Evolutionary conservation across 2,329 filamentous ascomycete species (phyloP).

Genomic region (Gnomoniopsis sp.): DNA sequence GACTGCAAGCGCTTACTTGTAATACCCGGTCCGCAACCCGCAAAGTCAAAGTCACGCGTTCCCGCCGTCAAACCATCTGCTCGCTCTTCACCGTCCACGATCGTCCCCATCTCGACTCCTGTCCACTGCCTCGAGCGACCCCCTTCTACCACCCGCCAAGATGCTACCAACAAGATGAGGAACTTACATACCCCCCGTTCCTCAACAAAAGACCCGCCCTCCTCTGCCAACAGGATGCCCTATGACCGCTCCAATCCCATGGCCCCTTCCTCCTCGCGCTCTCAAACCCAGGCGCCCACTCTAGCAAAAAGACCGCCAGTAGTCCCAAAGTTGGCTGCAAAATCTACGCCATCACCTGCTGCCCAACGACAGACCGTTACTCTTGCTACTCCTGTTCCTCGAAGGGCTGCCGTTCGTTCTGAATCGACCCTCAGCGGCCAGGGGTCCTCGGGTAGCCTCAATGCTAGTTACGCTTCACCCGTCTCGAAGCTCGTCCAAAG

Average conservation of each 20-base stretch:
- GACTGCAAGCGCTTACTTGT: background rate
- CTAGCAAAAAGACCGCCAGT: conserved; percentile 56
- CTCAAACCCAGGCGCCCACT: conserved; percentile 64
- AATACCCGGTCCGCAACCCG: no score
- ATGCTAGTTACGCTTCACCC: conserved; percentile 42
- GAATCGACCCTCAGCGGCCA: conserved; percentile 19
- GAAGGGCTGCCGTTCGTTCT: conserved; percentile 28
- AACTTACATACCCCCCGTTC: conserved; percentile 17
- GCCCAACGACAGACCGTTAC: conserved; percentile 29
- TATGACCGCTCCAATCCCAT: conserved; percentile 30
- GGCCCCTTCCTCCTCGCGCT: conserved; percentile 37
- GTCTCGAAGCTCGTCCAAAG: conserved; percentile 55
- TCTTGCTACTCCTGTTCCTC: conserved; percentile 39
- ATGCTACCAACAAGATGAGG: conserved; percentile 27
- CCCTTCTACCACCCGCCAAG: conserved; percentile 10
- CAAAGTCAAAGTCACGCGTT: no score
- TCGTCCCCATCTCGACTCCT: no score
- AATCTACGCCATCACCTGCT: conserved; percentile 1
- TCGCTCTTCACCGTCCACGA: conserved; percentile 30
- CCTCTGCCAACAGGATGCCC: conserved; percentile 16
- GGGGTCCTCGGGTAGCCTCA: conserved; percentile 21
- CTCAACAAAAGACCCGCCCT: conserved; percentile 13
- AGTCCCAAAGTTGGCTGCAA: conserved; percentile 48
- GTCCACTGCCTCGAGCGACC: background rate
- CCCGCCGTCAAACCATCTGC: background rate